Base-by-base conservation (phyloP, 2,329 filamentous ascomycete genomes). In the Phyllosticta citriasiana region DNA sequence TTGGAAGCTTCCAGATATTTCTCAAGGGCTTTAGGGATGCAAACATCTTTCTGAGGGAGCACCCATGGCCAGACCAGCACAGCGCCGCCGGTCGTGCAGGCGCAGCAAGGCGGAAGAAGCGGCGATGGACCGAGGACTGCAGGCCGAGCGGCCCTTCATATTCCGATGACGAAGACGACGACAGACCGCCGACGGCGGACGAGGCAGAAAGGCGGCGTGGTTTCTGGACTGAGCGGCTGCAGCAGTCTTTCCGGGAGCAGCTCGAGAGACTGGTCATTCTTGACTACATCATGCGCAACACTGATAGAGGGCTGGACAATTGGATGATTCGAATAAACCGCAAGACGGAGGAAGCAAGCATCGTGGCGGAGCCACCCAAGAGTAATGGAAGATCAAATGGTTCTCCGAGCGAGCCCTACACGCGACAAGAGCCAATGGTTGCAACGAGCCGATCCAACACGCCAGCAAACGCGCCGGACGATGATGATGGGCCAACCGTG, bases 271-370 rank as follows among this genome's bases (percentile, higher is more conserved):
- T 99, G 7, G 95, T 99, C 24, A 96, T 99, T 69, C 76, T 99
- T 66, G 94, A 99, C 75, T 99, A 99, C 72, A 96, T 99, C 65
- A 99, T 99, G 94, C 85, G 94, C 62, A 99, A 99, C 71, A 99
- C 94, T 1, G 94, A 99, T 73, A 84, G 94, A 75, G 94, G 94
- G 1, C 79, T 97, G 61, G 94, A 99, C 73, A 99, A 99, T 69
- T 99, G 94, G 94, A 99, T 99, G 94, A 91, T 99, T 71, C 94
- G 91, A 73, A 89, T 99, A 33, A 92, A 99, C 73, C 90, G 86
- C 81, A 84, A 91, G 67, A 86, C 83, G 2, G 85, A 94, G 69
- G 84, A 88, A 68, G 93, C 94, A 12, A 90, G 88, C 7, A 90
- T 99, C 65, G 87, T 88, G 16, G 91, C 91, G 0, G 91, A 97